Conservation (phyloP, 2,329 filamentous ascomycete genomes). For the Penicillium brevicompactum region DNA sequence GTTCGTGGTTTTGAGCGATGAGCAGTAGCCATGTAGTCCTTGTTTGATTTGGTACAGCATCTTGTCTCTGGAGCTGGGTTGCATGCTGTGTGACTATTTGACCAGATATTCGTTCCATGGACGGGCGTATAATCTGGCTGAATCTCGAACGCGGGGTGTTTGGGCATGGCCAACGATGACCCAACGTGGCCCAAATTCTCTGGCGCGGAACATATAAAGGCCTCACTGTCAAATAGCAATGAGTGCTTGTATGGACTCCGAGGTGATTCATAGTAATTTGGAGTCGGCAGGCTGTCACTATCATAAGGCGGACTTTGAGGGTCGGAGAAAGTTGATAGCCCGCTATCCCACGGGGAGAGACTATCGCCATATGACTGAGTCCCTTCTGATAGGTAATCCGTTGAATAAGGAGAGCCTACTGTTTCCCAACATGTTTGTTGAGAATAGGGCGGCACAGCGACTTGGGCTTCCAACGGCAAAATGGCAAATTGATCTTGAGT, state of each 20-base stretch:
- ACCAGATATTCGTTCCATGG: conserved; percentile 13
- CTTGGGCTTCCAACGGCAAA: conserved; percentile 7
- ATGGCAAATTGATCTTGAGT: conserved; percentile 12
- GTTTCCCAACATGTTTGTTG: conserved; percentile 15
- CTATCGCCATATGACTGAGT: conserved; percentile 9
- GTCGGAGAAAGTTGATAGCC: conserved; percentile 25
- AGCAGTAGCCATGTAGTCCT: conserved; percentile 1
- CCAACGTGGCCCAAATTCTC: conserved; percentile 12
- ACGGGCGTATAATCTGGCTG: conserved; percentile 12
- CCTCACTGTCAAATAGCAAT: conserved; percentile 10
- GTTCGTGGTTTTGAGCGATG: conserved; percentile 9
- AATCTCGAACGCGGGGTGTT: conserved; percentile 5
- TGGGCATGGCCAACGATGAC: conserved; percentile 7
- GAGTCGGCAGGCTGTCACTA: conserved; percentile 13
- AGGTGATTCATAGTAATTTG: conserved; percentile 24
- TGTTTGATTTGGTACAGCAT: conserved; percentile 9
- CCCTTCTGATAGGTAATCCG: conserved; percentile 11
- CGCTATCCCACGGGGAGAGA: conserved; percentile 23
- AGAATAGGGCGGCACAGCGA: background rate
- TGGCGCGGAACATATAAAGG: conserved; percentile 19
- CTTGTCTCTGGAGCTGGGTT: conserved; percentile 16
- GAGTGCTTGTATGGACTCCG: conserved; percentile 21
- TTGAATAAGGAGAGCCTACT: background rate
- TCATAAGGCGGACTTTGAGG: conserved; percentile 28
- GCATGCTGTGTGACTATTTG: conserved; percentile 15